phyloP scores from a whole-genome alignment of 2,329 filamentous ascomycete genomes.

The Cadophora malorum region DNA sequence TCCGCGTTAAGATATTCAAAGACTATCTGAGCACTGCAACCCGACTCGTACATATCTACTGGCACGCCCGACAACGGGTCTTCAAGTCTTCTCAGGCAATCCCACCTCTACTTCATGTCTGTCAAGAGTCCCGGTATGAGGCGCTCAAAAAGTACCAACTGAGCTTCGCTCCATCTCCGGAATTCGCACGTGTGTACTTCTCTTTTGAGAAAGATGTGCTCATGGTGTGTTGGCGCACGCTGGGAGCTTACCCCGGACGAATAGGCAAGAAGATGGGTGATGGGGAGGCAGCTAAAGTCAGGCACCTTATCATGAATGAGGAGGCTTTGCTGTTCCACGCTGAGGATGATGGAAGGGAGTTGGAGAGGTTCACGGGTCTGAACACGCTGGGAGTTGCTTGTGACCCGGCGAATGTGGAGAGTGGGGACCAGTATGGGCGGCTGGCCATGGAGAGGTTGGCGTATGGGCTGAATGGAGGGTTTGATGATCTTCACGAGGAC shows the following conservation, averaged over 20 bases:
- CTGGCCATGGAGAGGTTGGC: slow-evolving; percentile 17
- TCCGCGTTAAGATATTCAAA: slow-evolving; percentile 19
- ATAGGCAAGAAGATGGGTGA: slow-evolving; percentile 21
- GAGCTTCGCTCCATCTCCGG: slow-evolving; percentile 20
- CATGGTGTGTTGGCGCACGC: slow-evolving; percentile 12
- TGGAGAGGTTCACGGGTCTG: slow-evolving; percentile 20
- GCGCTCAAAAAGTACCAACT: slow-evolving; percentile 24
- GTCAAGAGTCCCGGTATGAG: slow-evolving; percentile 21
- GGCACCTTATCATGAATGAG: slow-evolving; percentile 23
- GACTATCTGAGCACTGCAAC: slow-evolving; percentile 10
- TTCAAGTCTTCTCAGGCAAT: slow-evolving; percentile 22
- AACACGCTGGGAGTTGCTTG: slow-evolving; percentile 20
- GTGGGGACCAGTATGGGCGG: slow-evolving; percentile 22
- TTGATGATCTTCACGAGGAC: neutral
- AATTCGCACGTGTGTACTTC: slow-evolving; percentile 25
- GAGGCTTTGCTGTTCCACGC: slow-evolving; percentile 17
- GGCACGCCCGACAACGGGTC: slow-evolving; percentile 15
- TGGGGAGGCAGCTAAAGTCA: slow-evolving; percentile 14
- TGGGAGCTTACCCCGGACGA: slow-evolving; percentile 19
- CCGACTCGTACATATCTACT: slow-evolving; percentile 16
- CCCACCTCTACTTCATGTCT: slow-evolving; percentile 18
- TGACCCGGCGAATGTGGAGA: slow-evolving; percentile 18
- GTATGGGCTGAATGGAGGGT: neutral
- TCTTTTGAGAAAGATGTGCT: slow-evolving; percentile 17
- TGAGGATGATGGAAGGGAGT: slow-evolving; percentile 17